Evolutionary conservation across 768 basidiomycete species (phyloP).

Genomic region (Lactifluus subvellereus): DNA sequence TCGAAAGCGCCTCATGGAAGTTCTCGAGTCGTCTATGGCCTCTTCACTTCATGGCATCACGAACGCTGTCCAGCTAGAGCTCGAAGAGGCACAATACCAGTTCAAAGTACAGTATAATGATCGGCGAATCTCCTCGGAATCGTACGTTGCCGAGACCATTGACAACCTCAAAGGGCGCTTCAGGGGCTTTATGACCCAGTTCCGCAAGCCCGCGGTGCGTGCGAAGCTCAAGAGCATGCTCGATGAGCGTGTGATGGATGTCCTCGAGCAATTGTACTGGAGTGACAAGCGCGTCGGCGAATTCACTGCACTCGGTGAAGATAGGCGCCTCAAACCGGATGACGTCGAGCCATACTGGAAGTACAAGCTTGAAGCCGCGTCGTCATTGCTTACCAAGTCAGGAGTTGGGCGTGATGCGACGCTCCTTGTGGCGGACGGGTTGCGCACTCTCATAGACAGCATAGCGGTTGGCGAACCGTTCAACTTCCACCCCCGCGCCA

Average conservation of each 20-base stretch:
- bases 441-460: slow-evolving; percentile 83
- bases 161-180: slow-evolving; percentile 88
- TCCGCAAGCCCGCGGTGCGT: slow-evolving; percentile 85
- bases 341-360: slow-evolving; percentile 90
- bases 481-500: slow-evolving; percentile 80
- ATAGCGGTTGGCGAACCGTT: slow-evolving; percentile 89
- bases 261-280: slow-evolving; percentile 97
- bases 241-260: slow-evolving; percentile 95
- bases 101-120: slow-evolving; percentile 99
- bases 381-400: slow-evolving; percentile 89
- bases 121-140: slow-evolving; percentile 88
- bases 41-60: slow-evolving; percentile 92
- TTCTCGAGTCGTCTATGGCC: slow-evolving; percentile 96
- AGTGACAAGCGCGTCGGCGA: slow-evolving; percentile 80
- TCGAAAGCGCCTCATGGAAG: slow-evolving; percentile 88
- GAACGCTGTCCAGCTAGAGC: slow-evolving; percentile 93
- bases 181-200: slow-evolving; percentile 77
- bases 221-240: slow-evolving; percentile 86
- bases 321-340: slow-evolving; percentile 62
- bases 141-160: slow-evolving; percentile 96
- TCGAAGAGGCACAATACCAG: slow-evolving; percentile 96
- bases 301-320: slow-evolving; percentile 60
- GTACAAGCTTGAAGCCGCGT: slow-evolving; percentile 93
- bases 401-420: slow-evolving; percentile 95
- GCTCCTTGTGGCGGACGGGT: slow-evolving; percentile 87